Conservation (phyloP, 129 eudicot species). For the Smallanthus sonchifolius region DNA sequence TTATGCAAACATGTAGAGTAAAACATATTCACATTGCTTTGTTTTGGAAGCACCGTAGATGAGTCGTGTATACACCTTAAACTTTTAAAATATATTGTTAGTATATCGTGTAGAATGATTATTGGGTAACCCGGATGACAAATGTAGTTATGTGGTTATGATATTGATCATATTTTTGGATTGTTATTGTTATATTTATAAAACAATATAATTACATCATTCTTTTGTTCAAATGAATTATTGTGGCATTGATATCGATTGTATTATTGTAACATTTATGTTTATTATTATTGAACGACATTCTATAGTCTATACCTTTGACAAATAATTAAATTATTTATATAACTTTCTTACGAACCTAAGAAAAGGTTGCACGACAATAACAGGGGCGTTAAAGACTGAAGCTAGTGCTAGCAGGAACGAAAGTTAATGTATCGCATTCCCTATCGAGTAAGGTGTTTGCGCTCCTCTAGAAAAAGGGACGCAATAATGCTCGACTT, state of each 20-base stretch:
- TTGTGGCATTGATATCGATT: background rate
- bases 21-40: too few species aligned
- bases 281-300: background rate
- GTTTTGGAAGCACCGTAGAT: too few species aligned
- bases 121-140: constrained; percentile 18
- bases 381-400: too few species aligned
- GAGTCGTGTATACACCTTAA: background rate
- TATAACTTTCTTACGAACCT: too few species aligned
- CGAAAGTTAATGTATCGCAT: too few species aligned
- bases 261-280: background rate
- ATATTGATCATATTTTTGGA: background rate
- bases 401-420: too few species aligned
- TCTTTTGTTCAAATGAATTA: background rate
- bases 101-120: background rate
- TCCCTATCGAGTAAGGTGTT: too few species aligned
- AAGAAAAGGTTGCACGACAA: too few species aligned
- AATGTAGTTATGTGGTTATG: constrained; percentile 11
- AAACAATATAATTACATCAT: background rate
- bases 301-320: background rate
- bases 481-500: too few species aligned
- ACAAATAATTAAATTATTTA: too few species aligned
- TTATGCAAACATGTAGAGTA: constrained; percentile 14
- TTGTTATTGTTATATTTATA: background rate
- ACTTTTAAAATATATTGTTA: background rate
- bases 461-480: too few species aligned